Evolutionary conservation across 805 yeast species (phyloP), one percentile per base, ranked within the genome.

Genomic region (Maudiozyma barnettii): DNA sequence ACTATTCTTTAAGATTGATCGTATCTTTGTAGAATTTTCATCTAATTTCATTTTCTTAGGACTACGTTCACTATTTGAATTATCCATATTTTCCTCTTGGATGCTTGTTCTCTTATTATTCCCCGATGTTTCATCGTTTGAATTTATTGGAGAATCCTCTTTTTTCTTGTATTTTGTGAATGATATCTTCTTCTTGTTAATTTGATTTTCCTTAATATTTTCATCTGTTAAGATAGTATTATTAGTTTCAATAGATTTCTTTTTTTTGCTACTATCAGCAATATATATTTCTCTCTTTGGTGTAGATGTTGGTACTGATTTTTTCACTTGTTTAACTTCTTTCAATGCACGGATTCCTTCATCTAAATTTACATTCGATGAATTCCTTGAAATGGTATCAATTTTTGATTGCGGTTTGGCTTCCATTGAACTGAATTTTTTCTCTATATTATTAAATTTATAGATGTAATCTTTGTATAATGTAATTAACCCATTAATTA

Each of bases 91-190:
- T n/a, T n/a, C n/a, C n/a, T n/a, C 5, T 42, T 39, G 5, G 48
- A 20, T 12, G 43, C n/a, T 14, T 5, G 47, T 35, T 41, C 63
- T 55, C 44, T 60, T 62, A 26, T 26, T 6, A 6, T 26, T 26
- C 3, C 8, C 30, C 8, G 45, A 49, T 16, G 42, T 39, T 5
- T 12, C 26, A 20, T 14, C 21, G 2, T 9, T 26, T 26, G 30
- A 26, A 26, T 26, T 26, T 26, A 26, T 6, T 4, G 40, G 14
- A 7, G 43, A n/a, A 21, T 55, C 61, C 20, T 61, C 64, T 47
- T 60, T 64, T 30, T 64, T 64, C 39, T 62, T 41, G 45, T 64
- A 64, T 43, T 56, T 62, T 1, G 65, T 58, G 44, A 64, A 64
- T 20, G 68, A 60, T n/a, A 64, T 61, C 46, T 63, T 63, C 45